Evolutionary conservation across 352 stramenopile genomes (phyloP).

Genomic region (Globisporangium radiosum): DNA sequence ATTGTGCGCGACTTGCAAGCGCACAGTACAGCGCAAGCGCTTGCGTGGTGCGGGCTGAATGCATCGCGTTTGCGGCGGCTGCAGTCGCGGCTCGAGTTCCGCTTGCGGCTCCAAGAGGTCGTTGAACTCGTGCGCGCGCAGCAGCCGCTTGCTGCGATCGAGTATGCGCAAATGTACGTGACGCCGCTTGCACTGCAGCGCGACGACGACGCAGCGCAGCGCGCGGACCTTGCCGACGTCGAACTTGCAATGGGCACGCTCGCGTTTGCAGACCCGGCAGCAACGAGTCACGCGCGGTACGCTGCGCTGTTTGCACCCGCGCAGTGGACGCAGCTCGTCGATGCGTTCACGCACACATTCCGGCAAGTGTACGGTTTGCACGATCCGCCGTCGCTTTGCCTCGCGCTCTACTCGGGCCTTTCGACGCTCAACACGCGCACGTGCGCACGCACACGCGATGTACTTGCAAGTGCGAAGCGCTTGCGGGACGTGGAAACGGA

Average conservation of each 20-base stretch:
- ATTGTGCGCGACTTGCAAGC: slow-evolving; percentile 51
- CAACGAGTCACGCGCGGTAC: slow-evolving; percentile 57
- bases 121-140: slow-evolving; percentile 69
- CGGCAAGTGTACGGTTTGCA: slow-evolving; percentile 64
- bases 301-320: slow-evolving; percentile 55
- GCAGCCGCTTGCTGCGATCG: slow-evolving; percentile 63
- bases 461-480: slow-evolving; percentile 30
- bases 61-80: slow-evolving; percentile 62
- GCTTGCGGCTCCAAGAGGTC: slow-evolving; percentile 68
- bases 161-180: slow-evolving; percentile 57
- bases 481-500: neutral
- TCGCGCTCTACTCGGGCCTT: slow-evolving; percentile 58
- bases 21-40: slow-evolving; percentile 39
- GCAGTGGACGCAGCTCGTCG: slow-evolving; percentile 48
- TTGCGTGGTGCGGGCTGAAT: slow-evolving; percentile 70
- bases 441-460: slow-evolving; percentile 47
- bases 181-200: slow-evolving; percentile 62
- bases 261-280: slow-evolving; percentile 51
- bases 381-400: slow-evolving; percentile 52
- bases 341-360: slow-evolving; percentile 58
- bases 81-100: slow-evolving; percentile 67
- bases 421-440: slow-evolving; percentile 72
- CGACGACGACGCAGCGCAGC: slow-evolving; percentile 40
- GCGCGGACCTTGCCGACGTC: slow-evolving; percentile 53
- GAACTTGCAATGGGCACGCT: slow-evolving; percentile 74